Conservation (phyloP, 2,329 filamentous ascomycete genomes). For the Sporothrix inflata region DNA sequence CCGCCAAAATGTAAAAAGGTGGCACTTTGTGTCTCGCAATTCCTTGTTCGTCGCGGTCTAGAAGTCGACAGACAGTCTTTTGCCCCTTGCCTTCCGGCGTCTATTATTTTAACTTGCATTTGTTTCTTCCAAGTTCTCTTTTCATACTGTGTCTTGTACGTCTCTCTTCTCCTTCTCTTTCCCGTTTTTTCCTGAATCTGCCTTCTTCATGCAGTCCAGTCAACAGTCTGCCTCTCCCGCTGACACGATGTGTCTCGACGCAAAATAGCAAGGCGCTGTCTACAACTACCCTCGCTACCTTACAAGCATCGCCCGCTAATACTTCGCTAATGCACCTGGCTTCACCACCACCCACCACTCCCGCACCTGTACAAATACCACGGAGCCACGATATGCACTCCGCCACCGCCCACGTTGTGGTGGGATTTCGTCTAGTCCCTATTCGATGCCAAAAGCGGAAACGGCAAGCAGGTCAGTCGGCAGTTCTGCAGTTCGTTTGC, state of each 20-base stretch:
- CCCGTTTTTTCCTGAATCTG: not conserved
- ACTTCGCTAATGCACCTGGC: not conserved
- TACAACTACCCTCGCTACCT: not conserved
- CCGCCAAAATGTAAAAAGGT: not conserved
- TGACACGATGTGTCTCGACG: not conserved
- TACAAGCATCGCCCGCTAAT: too few relatives aligned
- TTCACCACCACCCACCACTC: not conserved
- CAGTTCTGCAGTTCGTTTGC: not conserved
- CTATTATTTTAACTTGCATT: too few relatives aligned
- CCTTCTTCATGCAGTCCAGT: not conserved
- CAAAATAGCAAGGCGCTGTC: not conserved
- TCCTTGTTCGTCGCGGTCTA: not conserved
- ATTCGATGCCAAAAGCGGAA: not conserved
- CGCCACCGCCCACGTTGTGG: not conserved
- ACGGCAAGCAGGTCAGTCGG: not conserved
- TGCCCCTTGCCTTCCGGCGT: too few relatives aligned
- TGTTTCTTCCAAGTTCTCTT: not conserved
- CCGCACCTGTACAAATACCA: not conserved
- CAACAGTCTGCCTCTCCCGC: not conserved
- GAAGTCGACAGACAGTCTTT: too few relatives aligned
- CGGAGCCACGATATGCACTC: not conserved
- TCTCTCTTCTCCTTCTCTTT: too few relatives aligned
- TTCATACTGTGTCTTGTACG: not conserved
- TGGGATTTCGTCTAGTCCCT: not conserved
- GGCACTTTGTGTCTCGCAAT: not conserved